Conservation (phyloP, 140 eudicot genomes). For the Ambrosia hybrid region DNA sequence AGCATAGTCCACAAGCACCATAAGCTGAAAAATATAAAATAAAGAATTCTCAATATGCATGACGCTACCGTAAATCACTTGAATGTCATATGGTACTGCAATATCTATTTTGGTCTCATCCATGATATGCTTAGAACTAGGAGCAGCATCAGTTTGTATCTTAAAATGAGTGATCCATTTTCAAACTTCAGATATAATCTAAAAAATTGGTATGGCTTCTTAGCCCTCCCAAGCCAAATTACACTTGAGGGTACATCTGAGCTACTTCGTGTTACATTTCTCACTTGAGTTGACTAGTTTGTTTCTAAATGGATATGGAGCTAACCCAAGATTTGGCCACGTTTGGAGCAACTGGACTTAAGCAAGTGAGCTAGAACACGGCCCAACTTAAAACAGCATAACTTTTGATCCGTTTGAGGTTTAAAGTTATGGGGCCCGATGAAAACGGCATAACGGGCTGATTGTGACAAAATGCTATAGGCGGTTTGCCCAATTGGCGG, state of each 20-base stretch:
- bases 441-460: too few species aligned
- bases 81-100: conserved; percentile 4
- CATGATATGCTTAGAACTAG: neutral
- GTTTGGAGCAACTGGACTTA: neutral
- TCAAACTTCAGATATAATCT: too few species aligned
- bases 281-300: too few species aligned
- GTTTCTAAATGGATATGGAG: neutral
- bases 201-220: too few species aligned
- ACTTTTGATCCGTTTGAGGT: neutral
- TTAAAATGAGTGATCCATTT: too few species aligned
- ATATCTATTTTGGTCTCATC: conserved; percentile 9
- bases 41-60: neutral
- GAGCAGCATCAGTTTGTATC: too few species aligned
- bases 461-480: neutral
- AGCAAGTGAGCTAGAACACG: neutral
- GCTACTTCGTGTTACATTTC: too few species aligned
- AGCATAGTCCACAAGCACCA: conserved; percentile 80
- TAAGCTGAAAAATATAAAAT: conserved; percentile 46
- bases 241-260: too few species aligned
- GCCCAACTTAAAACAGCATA: neutral
- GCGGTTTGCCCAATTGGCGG: neutral
- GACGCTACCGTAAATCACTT: conserved; percentile 4
- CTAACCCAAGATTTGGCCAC: neutral
- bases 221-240: too few species aligned
- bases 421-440: too few species aligned